Base-by-base conservation (phyloP, 768 basidiomycete species). In the Pleurotus eryngii region DNA sequence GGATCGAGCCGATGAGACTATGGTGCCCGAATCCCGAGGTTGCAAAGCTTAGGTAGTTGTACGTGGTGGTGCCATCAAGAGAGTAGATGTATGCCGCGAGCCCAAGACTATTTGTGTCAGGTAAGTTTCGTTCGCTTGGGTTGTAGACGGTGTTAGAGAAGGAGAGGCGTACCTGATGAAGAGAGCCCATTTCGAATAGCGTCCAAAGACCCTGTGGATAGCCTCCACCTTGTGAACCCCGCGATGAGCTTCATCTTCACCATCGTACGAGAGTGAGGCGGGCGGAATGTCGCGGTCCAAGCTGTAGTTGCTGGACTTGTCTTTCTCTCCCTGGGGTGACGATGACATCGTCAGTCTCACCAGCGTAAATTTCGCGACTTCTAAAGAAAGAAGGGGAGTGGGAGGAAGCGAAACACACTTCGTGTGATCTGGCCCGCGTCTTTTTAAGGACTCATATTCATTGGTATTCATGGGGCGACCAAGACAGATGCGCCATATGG, bases 31-130 rank as follows among this genome's bases (percentile, higher is more conserved):
- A 82, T 24, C 71, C 72, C 14, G 81, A 83, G 14, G 77, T 74
- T 11, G 87, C 86, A 57, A 78, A 84, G 47, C 72, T 67, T 26
- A 87, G 78, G 68, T 89, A 90, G 54, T 77, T 79, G 61, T 74
- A 85, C 1, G 89, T 90, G 5, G 89, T 90, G 15, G 81, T 78
- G 18, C 81, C 76, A 59, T 90, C 89, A 27, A 92, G 76, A 0
- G 88, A 88, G 68, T 90, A 92, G 57, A 90, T 85, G 67, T 89
- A 92, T 1, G 87, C 81, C 0, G 87, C 85, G 0, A 89, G 78
- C 12, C 76, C 87, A 57, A 90, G 68, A 53, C 85, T 78, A 48
- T 43, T 40, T 57, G 50, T 3, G 55, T 30, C 9, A 37, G 5
- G 30, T 45, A 49, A 40, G 46, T 2, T 43, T 27, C 5, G 3